phyloP scores from a whole-genome alignment of 305 asterid species.

The Fraxinus angustifolia region DNA sequence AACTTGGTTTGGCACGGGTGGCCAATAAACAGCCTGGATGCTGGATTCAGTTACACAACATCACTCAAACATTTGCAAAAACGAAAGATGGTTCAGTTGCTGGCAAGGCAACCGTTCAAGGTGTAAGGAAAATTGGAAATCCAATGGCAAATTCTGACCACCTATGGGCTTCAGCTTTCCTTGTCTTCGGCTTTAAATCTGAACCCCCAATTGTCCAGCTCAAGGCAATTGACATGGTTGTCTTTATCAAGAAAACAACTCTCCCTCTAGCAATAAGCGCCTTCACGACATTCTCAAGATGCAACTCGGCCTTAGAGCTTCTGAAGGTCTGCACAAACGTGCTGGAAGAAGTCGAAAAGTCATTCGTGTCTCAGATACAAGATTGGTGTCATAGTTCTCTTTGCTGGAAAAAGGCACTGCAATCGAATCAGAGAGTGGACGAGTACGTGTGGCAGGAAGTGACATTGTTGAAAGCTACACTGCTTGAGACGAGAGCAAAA shows the following conservation, averaged over 20 bases:
- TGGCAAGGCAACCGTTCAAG: slow-evolving; percentile 63
- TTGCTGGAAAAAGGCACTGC: slow-evolving; percentile 79
- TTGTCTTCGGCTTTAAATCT: slow-evolving; percentile 76
- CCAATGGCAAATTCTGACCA: slow-evolving; percentile 48
- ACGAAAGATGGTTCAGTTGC: slow-evolving; percentile 43
- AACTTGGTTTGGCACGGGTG: slow-evolving; percentile 63
- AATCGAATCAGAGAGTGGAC: slow-evolving; percentile 61
- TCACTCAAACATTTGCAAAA: slow-evolving; percentile 54
- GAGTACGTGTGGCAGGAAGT: slow-evolving; percentile 87
- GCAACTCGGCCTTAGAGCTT: slow-evolving; percentile 82
- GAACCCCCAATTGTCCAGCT: slow-evolving; percentile 80
- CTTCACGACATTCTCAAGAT: slow-evolving; percentile 68
- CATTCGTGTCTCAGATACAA: slow-evolving; percentile 72
- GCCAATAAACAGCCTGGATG: slow-evolving; percentile 57
- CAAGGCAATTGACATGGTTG: slow-evolving; percentile 70
- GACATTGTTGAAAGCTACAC: slow-evolving; percentile 67
- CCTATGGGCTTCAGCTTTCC: slow-evolving; percentile 79
- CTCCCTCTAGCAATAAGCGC: slow-evolving; percentile 66
- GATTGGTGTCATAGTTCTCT: slow-evolving; percentile 76
- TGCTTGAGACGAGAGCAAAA: slow-evolving; percentile 69
- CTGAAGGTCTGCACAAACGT: slow-evolving; percentile 74
- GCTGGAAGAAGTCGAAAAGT: slow-evolving; percentile 86
- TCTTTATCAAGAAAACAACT: slow-evolving; percentile 64
- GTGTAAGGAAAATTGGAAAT: slow-evolving; percentile 52
- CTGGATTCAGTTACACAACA: slow-evolving; percentile 78